These are phyloP conservation scores for Mycena latifolia DNA, from an alignment of 768 basidiomycete species.

Conservation along the genomic window DNA sequence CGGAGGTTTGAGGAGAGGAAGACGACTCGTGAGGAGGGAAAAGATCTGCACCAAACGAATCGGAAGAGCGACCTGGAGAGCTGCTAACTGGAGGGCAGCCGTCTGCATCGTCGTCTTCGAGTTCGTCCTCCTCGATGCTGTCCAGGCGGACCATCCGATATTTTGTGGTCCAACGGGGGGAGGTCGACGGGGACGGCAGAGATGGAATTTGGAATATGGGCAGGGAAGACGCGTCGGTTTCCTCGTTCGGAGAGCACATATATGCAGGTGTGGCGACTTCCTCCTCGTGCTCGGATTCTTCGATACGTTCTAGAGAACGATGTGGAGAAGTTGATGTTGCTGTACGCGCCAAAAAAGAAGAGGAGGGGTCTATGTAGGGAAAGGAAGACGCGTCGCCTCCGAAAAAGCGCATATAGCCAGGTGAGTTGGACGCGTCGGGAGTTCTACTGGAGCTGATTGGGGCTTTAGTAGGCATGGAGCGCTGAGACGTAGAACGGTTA, in stretches of 20 bases:
- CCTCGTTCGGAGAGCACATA: background rate
- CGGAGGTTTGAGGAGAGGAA: slow-evolving; percentile 30
- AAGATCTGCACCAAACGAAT: slow-evolving; percentile 8
- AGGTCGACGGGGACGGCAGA: background rate
- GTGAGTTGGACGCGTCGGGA: background rate
- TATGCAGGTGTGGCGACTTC: background rate
- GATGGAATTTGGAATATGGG: background rate
- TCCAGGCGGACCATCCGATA: background rate
- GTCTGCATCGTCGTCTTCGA: slow-evolving; percentile 28
- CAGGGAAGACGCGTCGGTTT: background rate
- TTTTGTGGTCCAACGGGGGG: background rate
- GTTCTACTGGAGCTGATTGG: background rate
- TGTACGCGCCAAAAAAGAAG: too few species aligned
- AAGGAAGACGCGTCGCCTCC: background rate
- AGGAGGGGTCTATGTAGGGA: background rate
- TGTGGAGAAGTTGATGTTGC: background rate
- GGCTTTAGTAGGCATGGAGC: slow-evolving; percentile 3
- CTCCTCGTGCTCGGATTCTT: slow-evolving; percentile 17
- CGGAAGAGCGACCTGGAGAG: slow-evolving; percentile 31
- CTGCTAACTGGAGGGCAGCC: slow-evolving; percentile 30
- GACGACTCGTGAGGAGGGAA: slow-evolving; percentile 18
- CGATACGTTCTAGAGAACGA: background rate
- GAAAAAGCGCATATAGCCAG: slow-evolving; percentile 4
- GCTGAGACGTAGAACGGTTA: slow-evolving; percentile 2
- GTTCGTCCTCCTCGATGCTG: slow-evolving; percentile 23